Base-by-base conservation (phyloP, 208 protist genomes). In the Trypanosoma scelopori region DNA sequence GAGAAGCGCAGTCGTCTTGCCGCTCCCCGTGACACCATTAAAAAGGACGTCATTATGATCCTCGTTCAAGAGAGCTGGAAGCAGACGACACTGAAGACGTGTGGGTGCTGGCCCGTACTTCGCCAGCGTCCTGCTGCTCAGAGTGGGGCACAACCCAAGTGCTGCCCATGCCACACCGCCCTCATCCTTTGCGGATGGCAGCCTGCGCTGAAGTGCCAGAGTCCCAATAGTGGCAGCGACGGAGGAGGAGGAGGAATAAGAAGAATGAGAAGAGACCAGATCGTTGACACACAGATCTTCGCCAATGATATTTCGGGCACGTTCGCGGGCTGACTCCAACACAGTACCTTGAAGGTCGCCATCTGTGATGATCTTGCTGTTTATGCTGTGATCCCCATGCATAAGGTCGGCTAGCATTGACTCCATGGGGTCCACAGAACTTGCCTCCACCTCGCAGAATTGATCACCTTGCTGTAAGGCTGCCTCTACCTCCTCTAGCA, bases 11-110 rank as follows among this genome's bases (percentile, higher is more conserved):
- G 76, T 85, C 3, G 85, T 91, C 65, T 92, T 92, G 12, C 89
- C 89, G 62, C 82, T 91, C 18, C 89, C 89, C 0, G 81, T 92
- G 18, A 87, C 84, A 5, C 84, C 85, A 71, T 89, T 89, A 59
- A 94, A 85, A 1, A 94, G 35, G 12, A 94, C 80, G 37, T 94
- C 89, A 71, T 91, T 91, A 76, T 94, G 85, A 61, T 92, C 89
- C 45, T 92, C 89, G 63, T 92, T 55, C 5, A 94, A 52, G 32
- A 94, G 74, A 0, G 84, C 84, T 3, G 84, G 81, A 42, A 94
- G 42, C 7, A 94, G 62, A 23, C 89, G 82, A 9, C 75, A 62
- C 75, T 94, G 89, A 56, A 94, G 53, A 23, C 84, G 81, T 27
- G 89, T 82, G 1, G 89, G 82, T 0, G 55, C 45, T 3, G 79